Percentiles rank a stretch among this genome's conserved stretches.
Evolutionary conservation across 2,329 filamentous ascomycete species (phyloP).

Genomic region (Volutella citrinella): DNA sequence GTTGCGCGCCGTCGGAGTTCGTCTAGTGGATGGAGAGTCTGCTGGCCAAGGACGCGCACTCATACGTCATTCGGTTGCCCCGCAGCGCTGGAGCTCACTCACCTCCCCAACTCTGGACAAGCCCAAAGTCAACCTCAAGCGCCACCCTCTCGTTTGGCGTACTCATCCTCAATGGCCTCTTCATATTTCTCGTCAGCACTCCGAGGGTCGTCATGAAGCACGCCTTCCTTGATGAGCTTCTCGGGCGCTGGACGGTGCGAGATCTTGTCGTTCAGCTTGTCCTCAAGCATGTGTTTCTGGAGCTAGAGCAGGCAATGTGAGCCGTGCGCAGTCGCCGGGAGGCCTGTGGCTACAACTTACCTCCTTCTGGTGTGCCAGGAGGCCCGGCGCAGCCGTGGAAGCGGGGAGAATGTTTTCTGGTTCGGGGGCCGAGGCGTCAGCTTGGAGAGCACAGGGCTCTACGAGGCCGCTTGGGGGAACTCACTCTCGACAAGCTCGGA

Average conservation of each 20-base stretch:
- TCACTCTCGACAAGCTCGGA: conserved; percentile 77
- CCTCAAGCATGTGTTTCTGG: conserved; percentile 81
- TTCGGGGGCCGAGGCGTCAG: conserved; percentile 17
- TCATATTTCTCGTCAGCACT: conserved; percentile 55
- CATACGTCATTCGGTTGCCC: too few relatives aligned
- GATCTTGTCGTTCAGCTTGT: conserved; percentile 84
- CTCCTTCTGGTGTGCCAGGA: conserved; percentile 79
- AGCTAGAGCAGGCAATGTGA: conserved; percentile 43
- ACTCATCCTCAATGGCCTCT: conserved; percentile 62
- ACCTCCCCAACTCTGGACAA: too few relatives aligned
- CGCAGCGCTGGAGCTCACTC: too few relatives aligned
- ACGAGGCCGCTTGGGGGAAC: conserved; percentile 35
- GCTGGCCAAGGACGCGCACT: too few relatives aligned
- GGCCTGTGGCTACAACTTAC: conserved; percentile 30
- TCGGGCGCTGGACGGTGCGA: conserved; percentile 73
- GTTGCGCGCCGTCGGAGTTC: too few relatives aligned
- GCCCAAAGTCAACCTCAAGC: conserved; percentile 42
- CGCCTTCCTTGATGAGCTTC: conserved; percentile 73
- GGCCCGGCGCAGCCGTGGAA: conserved; percentile 71
- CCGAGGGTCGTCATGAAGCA: conserved; percentile 68
- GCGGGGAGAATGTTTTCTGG: conserved; percentile 83
- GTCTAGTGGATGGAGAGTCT: too few relatives aligned
- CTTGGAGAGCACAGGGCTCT: too few relatives aligned
- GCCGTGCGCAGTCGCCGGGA: conserved; percentile 1
- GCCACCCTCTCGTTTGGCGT: conserved; percentile 61